Evolutionary conservation across 2,329 filamentous ascomycete genomes (phyloP).

Genomic region (Botrytis aclada): DNA sequence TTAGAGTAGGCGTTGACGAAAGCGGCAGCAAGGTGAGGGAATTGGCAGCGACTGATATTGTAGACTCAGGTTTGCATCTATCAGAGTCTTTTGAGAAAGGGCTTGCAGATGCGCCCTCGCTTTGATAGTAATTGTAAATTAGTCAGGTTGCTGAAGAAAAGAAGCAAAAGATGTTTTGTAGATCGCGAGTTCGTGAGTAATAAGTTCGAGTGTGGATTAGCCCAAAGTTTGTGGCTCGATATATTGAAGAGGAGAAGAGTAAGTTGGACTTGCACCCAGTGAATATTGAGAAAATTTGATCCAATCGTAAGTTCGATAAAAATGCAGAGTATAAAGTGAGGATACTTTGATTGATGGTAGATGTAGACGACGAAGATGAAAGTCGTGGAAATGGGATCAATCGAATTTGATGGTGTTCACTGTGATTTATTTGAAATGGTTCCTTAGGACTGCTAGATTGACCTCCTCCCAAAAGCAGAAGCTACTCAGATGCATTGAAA

Average conservation of each 20-base stretch:
- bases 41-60: neutral
- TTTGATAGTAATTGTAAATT: neutral
- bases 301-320: neutral
- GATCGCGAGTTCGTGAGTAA: neutral
- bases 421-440: too few species aligned
- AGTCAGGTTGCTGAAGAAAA: neutral
- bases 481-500: neutral
- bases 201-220: neutral
- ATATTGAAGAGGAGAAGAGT: too few species aligned
- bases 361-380: neutral
- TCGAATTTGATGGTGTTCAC: neutral
- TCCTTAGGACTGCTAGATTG: neutral
- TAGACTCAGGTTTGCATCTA: neutral
- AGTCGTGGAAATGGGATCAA: neutral
- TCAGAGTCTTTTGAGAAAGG: too few species aligned
- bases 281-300: neutral
- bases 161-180: neutral
- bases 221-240: neutral
- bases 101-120: accelerated
- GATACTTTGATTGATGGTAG: neutral
- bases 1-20: neutral
- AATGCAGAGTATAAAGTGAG: accelerated
- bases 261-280: neutral
- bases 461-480: neutral
- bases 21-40: neutral